phyloP scores from a whole-genome alignment of 2,329 filamentous ascomycete genomes.

The Diaporthe amygdali region DNA sequence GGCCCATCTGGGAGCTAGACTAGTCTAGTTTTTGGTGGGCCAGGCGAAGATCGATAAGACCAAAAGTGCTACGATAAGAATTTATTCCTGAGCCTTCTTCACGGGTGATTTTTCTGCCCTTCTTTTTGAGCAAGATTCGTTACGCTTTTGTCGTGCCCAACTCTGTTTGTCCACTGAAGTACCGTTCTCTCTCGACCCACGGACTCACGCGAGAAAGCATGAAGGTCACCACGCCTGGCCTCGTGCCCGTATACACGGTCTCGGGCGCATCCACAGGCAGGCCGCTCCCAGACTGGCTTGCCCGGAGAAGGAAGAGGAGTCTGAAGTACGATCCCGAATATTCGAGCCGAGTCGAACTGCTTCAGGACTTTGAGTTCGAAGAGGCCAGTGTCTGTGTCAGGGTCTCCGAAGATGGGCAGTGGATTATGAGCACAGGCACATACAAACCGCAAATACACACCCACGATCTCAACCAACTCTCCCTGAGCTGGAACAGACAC shows the following conservation, averaged over 20 bases:
- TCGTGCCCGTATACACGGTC: slow-evolving; percentile 90
- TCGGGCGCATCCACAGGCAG: slow-evolving; percentile 88
- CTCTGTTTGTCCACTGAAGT: neutral
- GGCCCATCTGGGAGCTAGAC: neutral
- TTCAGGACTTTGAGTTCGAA: slow-evolving; percentile 98
- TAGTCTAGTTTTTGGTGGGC: neutral
- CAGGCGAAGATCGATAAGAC: neutral
- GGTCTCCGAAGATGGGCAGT: slow-evolving; percentile 93
- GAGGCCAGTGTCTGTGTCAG: slow-evolving; percentile 91
- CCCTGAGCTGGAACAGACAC: slow-evolving; percentile 91
- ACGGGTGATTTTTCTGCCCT: neutral
- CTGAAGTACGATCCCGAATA: slow-evolving; percentile 93
- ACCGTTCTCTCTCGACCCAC: neutral
- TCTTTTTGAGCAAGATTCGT: slow-evolving; percentile 7
- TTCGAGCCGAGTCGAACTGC: slow-evolving; percentile 88
- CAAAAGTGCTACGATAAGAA: neutral
- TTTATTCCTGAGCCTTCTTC: neutral
- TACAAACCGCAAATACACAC: slow-evolving; percentile 83
- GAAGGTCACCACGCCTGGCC: slow-evolving; percentile 84
- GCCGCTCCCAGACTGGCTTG: slow-evolving; percentile 93
- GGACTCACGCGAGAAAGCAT: slow-evolving; percentile 50
- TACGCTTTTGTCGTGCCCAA: neutral
- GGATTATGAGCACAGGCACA: slow-evolving; percentile 92
- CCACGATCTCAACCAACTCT: slow-evolving; percentile 92
- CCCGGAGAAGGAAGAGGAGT: slow-evolving; percentile 85